Evolutionary conservation across 495 filamentous ascomycete genomes (phyloP).

Genomic region (Penicillium robsamsonii): DNA sequence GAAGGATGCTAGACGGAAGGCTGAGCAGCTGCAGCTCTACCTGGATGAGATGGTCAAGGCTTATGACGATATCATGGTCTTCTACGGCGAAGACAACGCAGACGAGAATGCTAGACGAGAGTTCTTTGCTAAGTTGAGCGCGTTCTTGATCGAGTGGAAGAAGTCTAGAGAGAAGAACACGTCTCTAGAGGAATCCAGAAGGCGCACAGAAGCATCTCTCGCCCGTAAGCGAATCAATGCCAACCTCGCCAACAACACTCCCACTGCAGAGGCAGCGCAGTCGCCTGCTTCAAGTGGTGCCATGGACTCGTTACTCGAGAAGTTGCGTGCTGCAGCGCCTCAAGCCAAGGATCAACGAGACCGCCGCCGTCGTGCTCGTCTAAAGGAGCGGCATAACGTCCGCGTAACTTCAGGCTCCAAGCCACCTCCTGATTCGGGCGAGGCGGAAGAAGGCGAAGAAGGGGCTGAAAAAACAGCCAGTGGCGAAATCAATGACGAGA

Average conservation of each 20-base stretch:
- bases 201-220: constrained; percentile 82
- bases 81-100: constrained; percentile 90
- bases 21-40: constrained; percentile 92
- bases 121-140: constrained; percentile 93
- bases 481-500: constrained; percentile 29
- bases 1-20: constrained; percentile 95
- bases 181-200: constrained; percentile 73
- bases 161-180: constrained; percentile 92
- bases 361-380: constrained; percentile 76
- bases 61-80: constrained; percentile 94
- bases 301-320: constrained; percentile 96
- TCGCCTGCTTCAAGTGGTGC: constrained; percentile 82
- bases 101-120: constrained; percentile 95
- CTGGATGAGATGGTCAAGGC: constrained; percentile 87
- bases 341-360: constrained; percentile 85
- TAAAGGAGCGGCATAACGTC: constrained; percentile 91
- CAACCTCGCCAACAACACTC: constrained; percentile 46
- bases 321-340: constrained; percentile 88
- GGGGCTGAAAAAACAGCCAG: constrained; percentile 24
- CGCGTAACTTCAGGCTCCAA: constrained; percentile 84
- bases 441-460: constrained; percentile 28
- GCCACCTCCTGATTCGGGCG: constrained; percentile 59
- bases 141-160: constrained; percentile 92
- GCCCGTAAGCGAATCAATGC: constrained; percentile 80
- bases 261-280: constrained; percentile 46